Base-by-base conservation (phyloP, 2,329 filamentous ascomycete genomes). In the Ceratocystis destructans region DNA sequence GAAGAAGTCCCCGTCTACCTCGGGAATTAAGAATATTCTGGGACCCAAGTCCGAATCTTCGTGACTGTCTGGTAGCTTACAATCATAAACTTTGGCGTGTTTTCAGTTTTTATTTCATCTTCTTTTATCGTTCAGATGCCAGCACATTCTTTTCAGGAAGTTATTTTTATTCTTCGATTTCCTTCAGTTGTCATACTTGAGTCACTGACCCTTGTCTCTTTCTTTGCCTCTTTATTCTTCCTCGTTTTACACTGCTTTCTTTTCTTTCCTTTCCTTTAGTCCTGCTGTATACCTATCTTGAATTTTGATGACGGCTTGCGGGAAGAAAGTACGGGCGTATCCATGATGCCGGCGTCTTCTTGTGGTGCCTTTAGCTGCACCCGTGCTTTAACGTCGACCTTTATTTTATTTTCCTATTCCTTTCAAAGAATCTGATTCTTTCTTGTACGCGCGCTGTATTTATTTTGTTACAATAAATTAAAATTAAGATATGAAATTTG, bases 1-100 rank as follows among this genome's bases (percentile, higher is more conserved):
- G 74, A 68, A 68, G 48, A 68, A 68, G 66, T 79, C 81, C 31
- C 80, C 83, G 0, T 77, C 79, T 0, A 79, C 75, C 65, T 76
- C 78, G 4, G 72, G 75, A 62, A 76, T 81, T 62, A 83, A 82
- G 66, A 80, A 80, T 46, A 74, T 79, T 66, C 76, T 78, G 71
- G 77, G 74, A 6, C 74, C 78, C 20, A 83, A 83, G 75, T 72
- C 77, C 48, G 82, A 84, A 71, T 73, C 72, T 15, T 68, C 71
- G 10, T 72, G 68, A 64, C 63, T 66, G 48, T 59, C 61, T 31
- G 48, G 68, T 61, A 45, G 31, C 55, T 67, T 62, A 61, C 20
- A 31, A 57, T 31, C 53, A 17, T 57, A 57, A 57, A 57, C 17
- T 57, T 57, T 57, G 53, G 53, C 17, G 53, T 68, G 57, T 46